A percentile compares a stretch with the other conserved stretches of the same genome.
Conservation (phyloP, 345 rosid genomes). For the Bruguiera parviflora region DNA sequence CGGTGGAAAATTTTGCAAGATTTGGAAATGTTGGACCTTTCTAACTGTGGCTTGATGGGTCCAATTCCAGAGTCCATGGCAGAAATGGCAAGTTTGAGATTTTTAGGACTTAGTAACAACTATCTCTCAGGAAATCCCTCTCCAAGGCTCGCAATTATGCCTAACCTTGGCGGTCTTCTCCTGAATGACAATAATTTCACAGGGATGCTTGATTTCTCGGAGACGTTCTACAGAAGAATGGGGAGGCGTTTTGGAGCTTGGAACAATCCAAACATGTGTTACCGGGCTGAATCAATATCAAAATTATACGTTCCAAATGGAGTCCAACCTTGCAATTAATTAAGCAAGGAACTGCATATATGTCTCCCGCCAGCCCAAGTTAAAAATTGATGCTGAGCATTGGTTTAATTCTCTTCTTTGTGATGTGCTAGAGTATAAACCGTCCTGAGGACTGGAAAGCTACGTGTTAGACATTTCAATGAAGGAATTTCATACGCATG, state of each 20-base stretch:
- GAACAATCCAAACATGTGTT: slow-evolving; percentile 38
- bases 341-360: not conserved
- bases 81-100: slow-evolving; percentile 25
- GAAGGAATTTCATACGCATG: too few species aligned
- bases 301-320: slow-evolving; percentile 16
- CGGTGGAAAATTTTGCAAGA: slow-evolving; percentile 28
- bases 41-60: slow-evolving; percentile 28
- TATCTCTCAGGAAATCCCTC: slow-evolving; percentile 27
- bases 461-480: too few species aligned
- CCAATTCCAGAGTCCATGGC: slow-evolving; percentile 27
- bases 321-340: slow-evolving; percentile 21
- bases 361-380: too few species aligned
- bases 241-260: slow-evolving; percentile 38
- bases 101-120: slow-evolving; percentile 33
- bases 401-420: too few species aligned
- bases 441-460: too few species aligned
- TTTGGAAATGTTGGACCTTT: slow-evolving; percentile 31
- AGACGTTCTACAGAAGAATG: slow-evolving; percentile 28
- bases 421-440: too few species aligned
- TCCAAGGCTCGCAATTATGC: slow-evolving; percentile 16
- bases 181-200: slow-evolving; percentile 33
- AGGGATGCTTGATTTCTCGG: slow-evolving; percentile 29
- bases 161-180: slow-evolving; percentile 25
- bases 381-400: too few species aligned
- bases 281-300: slow-evolving; percentile 2